Base-by-base conservation (phyloP, 192 early-diverging fungal species). In the Helicostylum pulchrum region DNA sequence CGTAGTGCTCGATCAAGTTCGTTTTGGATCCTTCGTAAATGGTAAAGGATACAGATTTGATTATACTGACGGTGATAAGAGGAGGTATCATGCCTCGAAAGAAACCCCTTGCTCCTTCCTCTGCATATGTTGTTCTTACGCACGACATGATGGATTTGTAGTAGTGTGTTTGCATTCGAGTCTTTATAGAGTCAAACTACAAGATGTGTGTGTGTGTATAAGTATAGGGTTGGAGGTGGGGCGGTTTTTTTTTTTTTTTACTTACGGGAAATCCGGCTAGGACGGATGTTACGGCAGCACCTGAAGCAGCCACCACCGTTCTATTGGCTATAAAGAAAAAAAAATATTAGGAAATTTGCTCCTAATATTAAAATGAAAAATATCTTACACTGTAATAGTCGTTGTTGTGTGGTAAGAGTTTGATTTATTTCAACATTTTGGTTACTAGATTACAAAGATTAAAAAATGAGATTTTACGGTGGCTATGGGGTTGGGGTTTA, bases 161-260 rank as follows among this genome's bases (percentile, higher is more conserved):
- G 20, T 87, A 81, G 67, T 91, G 87, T 6, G 94, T 95, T 75
- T 98, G 96, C 93, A 98, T 94, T 53, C 95, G 79, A 15, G 96
- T 98, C 78, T 98, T 98, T 45, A 98, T 78, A 20, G 93, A 92
- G 75, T 98, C 96, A 77, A 97, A 97, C 68, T 70, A 44, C n/a
- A n/a, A n/a, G n/a, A n/a, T n/a, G n/a, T 4, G 11, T n/a, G 6
- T 1, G 19, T 15, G 8, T n/a, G 34, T 58, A 1, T 44, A 20
- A 8, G 32, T 45, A 19, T 39, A 17, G 0, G 44, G 4, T 26
- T n/a, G n/a, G n/a, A n/a, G n/a, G n/a, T n/a, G n/a, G n/a, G n/a
- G n/a, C n/a, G n/a, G n/a, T n/a, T n/a, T n/a, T n/a, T n/a, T n/a
- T n/a, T n/a, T n/a, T n/a, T n/a, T n/a, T n/a, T 50, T 14, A 47